Base-by-base conservation (phyloP, 306 rosid genomes). In the Pterocarpus macrocarpus region DNA sequence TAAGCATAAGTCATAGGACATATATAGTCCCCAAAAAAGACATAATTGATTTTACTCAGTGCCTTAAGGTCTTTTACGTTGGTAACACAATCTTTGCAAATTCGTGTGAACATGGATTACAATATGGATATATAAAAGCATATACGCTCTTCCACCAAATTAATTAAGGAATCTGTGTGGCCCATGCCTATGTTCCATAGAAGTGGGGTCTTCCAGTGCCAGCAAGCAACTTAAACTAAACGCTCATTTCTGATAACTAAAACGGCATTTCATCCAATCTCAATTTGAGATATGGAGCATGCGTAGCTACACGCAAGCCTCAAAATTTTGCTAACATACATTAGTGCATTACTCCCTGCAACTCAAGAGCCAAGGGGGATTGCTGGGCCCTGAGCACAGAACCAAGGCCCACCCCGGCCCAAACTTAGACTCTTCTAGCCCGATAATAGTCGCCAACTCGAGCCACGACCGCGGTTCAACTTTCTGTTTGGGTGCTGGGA, bases 301-400 rank as follows among this genome's bases (percentile, higher is more conserved):
- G 62, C 3, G 38, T 32, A 63, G 62, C 50, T 33, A 63, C 39
- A 35, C 30, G n/a, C 14, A 50, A 35, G 55, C 36, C 73, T 64
- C 47, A 35, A 61, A 75, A 36, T 39, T 76, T 64, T 11, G 35
- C 53, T 52, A 50, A 50, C 80, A 75, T 75, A 75, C 34, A 63
- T 75, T 49, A 22, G 28, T 22, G 1, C 28, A 22, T 22, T 22
- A 22, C 28, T 22, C 28, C 0, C 28, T 22, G 28, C 44, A 39
- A 39, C 7, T 39, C 44, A 39, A 7, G 44, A 39, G 44, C 44
- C 7, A 39, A 39, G 44, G 44, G 28, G 28, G 28, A 22, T 22
- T 22, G 28, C 28, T 22, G 28, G 28, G 28, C 28, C 28, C 28
- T 22, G 28, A 22, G 28, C 28, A 22, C 7, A 6, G 41, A 4